These are phyloP conservation scores for Blastocystis sp. DNA, from an alignment of 352 stramenopile species.

Conservation along the genomic window DNA sequence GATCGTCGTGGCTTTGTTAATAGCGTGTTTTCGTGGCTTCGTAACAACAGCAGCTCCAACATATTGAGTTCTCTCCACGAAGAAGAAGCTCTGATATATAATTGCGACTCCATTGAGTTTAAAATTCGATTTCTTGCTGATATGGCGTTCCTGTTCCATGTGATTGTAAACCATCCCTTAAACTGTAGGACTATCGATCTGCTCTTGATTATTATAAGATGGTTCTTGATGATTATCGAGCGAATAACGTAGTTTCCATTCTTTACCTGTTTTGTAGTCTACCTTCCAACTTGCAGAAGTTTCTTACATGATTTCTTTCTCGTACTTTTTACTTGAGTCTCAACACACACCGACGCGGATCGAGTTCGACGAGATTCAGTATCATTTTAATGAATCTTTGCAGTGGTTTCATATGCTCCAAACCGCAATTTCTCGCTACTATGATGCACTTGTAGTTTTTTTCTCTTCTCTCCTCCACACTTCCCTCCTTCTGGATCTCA, in stretches of 20 bases:
- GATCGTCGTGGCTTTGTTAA: conserved; percentile 40
- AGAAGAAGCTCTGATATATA: neutral
- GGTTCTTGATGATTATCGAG: conserved; percentile 4
- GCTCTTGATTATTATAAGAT: conserved; percentile 33
- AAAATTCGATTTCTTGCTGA: conserved; percentile 51
- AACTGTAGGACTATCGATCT: conserved; percentile 18
- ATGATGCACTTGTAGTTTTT: neutral
- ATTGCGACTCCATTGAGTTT: conserved; percentile 21
- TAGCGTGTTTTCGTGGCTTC: neutral
- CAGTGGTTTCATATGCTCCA: neutral
- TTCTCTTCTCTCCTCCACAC: neutral
- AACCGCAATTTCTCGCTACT: neutral
- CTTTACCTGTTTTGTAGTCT: neutral
- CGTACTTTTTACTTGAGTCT: neutral
- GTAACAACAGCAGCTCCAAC: conserved; percentile 10
- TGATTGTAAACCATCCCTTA: neutral
- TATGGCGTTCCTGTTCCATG: conserved; percentile 44
- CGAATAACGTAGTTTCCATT: neutral
- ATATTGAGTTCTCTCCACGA: neutral
- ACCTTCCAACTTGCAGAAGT: neutral
- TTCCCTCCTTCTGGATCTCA: neutral
- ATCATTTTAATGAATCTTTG: neutral
- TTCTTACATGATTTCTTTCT: neutral
- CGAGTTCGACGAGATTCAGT: neutral
- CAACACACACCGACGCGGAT: neutral